phyloP scores from a whole-genome alignment of 305 asterid genomes.

The Striga hermonthica region DNA sequence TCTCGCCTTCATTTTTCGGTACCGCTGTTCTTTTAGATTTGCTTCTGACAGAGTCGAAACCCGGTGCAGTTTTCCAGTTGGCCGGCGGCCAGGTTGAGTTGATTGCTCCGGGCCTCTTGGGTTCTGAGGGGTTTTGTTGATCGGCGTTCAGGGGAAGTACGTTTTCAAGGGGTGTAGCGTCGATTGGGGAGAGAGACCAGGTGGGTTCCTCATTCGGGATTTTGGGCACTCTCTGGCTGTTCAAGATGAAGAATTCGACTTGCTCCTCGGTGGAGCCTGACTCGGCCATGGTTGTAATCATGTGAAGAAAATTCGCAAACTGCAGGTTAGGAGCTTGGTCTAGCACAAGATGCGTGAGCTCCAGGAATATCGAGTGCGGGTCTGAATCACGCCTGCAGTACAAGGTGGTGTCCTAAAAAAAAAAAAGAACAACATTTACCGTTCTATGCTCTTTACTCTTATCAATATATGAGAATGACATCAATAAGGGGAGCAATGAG shows the following conservation, averaged over 20 bases:
- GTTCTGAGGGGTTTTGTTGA: conserved; percentile 32
- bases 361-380: conserved; percentile 66
- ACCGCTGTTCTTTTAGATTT: conserved; percentile 29
- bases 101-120: conserved; percentile 35
- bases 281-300: conserved; percentile 73
- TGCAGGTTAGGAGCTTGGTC: conserved; percentile 61
- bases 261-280: conserved; percentile 85
- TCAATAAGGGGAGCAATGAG: neutral
- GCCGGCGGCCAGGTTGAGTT: conserved; percentile 69
- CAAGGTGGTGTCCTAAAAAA: conserved; percentile 64
- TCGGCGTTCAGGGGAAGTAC: conserved; percentile 29
- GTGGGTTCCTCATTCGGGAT: conserved; percentile 63
- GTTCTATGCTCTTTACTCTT: neutral
- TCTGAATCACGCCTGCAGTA: conserved; percentile 62
- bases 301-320: conserved; percentile 83
- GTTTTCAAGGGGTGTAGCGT: conserved; percentile 12
- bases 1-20: conserved; percentile 26
- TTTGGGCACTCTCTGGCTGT: conserved; percentile 75
- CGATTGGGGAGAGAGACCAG: conserved; percentile 56
- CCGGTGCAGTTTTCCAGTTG: conserved; percentile 67
- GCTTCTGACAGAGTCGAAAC: conserved; percentile 31
- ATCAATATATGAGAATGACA: conserved; percentile 12
- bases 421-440: no score
- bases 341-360: conserved; percentile 60
- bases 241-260: conserved; percentile 63